Conservation (phyloP, 2,329 filamentous ascomycete genomes). For the Xylaria digitata region DNA sequence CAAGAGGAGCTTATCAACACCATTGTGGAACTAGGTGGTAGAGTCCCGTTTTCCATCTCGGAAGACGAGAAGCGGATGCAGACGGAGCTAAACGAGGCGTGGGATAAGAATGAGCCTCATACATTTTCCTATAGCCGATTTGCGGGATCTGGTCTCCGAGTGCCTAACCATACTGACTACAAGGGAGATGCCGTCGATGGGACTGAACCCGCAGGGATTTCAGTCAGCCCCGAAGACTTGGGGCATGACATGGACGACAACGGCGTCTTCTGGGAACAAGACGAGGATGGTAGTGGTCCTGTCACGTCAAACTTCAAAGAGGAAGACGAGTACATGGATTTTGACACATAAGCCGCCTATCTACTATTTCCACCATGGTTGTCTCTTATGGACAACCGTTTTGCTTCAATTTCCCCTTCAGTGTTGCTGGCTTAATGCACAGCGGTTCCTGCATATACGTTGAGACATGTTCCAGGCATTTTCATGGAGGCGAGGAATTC, state of each 20-base stretch:
- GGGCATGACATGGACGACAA: constrained; percentile 61
- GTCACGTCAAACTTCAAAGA: constrained; percentile 84
- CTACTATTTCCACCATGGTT: neutral
- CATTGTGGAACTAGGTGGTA: constrained; percentile 77
- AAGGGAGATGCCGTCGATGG: constrained; percentile 79
- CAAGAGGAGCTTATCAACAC: constrained; percentile 86
- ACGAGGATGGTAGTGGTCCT: constrained; percentile 77
- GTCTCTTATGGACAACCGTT: constrained; percentile 11
- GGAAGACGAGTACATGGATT: constrained; percentile 80
- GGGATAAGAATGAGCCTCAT: constrained; percentile 80
- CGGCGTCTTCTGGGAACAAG: constrained; percentile 74
- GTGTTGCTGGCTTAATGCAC: constrained; percentile 29
- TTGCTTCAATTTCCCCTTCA: constrained; percentile 31
- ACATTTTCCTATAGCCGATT: constrained; percentile 88
- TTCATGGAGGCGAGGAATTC: constrained; percentile 37
- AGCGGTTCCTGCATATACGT: constrained; percentile 34
- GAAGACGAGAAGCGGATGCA: constrained; percentile 98
- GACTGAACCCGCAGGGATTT: constrained; percentile 56
- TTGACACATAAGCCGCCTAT: constrained; percentile 31
- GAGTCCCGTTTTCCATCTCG: constrained; percentile 82
- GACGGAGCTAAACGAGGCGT: constrained; percentile 87
- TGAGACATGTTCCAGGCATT: constrained; percentile 34
- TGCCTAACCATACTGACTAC: constrained; percentile 93
- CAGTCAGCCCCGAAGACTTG: constrained; percentile 64
- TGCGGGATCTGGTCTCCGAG: constrained; percentile 85